Conservation (phyloP, 176 grass and related monocot genomes). For the Rhynchospora breviuscula region DNA sequence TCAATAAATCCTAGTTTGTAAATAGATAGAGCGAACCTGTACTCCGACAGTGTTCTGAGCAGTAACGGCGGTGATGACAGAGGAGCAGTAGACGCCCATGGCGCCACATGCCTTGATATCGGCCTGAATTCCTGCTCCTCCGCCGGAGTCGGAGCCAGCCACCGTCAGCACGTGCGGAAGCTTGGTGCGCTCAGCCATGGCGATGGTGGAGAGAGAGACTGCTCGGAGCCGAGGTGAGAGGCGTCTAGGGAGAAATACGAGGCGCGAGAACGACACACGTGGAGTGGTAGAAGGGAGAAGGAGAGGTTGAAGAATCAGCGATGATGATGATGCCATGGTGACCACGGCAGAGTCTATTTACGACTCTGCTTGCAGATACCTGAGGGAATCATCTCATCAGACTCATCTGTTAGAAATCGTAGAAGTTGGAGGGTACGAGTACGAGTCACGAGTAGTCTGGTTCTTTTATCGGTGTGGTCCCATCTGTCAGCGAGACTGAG, state of each 20-base stretch:
- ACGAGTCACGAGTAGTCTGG: neutral
- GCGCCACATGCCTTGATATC: constrained; percentile 90
- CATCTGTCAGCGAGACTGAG: neutral
- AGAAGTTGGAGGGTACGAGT: neutral
- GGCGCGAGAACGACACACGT: neutral
- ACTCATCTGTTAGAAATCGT: neutral
- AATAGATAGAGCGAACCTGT: constrained; percentile 39
- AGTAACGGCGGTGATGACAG: constrained; percentile 82
- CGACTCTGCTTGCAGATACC: neutral
- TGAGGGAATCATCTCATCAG: neutral
- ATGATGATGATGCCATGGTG: neutral
- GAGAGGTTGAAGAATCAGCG: constrained; percentile 11
- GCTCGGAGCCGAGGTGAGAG: neutral
- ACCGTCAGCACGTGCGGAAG: constrained; percentile 83
- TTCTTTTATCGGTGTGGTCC: neutral
- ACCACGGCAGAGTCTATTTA: neutral
- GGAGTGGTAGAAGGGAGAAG: constrained; percentile 15
- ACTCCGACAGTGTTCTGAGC: constrained; percentile 93
- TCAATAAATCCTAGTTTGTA: neutral
- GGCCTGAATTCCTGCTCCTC: constrained; percentile 75
- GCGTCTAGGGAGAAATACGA: neutral
- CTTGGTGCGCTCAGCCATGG: constrained; percentile 29
- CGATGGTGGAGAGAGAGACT: neutral
- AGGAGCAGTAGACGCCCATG: constrained; percentile 80
- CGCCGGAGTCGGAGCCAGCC: constrained; percentile 83